Base-by-base conservation (phyloP, 306 rosid species). In the Trifolium repens region DNA sequence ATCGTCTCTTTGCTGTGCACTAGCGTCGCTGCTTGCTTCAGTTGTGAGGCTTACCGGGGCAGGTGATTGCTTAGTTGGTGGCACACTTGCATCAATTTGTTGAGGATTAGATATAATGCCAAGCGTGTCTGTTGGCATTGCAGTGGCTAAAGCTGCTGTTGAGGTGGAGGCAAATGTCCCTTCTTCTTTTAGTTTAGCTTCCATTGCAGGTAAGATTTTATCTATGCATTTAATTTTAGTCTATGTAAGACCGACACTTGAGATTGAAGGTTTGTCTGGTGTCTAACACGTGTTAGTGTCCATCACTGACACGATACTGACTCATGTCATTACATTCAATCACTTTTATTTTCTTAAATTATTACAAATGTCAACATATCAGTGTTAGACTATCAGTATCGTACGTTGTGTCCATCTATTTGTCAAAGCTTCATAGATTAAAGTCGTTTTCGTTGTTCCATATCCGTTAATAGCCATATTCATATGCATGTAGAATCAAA, bases 21-120 rank as follows among this genome's bases (percentile, higher is more conserved):
- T 89, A 91, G 54, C 97, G 5, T 79, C 98, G 2, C 83, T 90
- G 73, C 87, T 91, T 26, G 94, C 97, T 27, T 83, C 93, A 26
- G 96, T 91, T 63, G 87, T 86, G 84, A 90, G 92, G 87, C 88
- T 90, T 61, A 88, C 91, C 0, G 96, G 97, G 22, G 96, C 96
- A 4, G 98, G 98, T 57, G 98, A 94, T 89, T 91, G 98, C 86
- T 86, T 94, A 80, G 97, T 91, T 62, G 98, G 98, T 8, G 97
- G 94, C 66, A 79, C 76, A 19, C 81, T 94, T 58, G 35, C 91
- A 17, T 91, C 98, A 24, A 50, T 88, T 54, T 94, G 94, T 84
- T 85, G 85, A 10, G 97, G 97, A 77, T 89, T 91, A 70, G 86
- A 91, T 87, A 76, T 91, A 43, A 84, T 91, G 85, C 94, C 85